phyloP scores from a whole-genome alignment of 495 filamentous ascomycete species.

The Oidiodendron maius region DNA sequence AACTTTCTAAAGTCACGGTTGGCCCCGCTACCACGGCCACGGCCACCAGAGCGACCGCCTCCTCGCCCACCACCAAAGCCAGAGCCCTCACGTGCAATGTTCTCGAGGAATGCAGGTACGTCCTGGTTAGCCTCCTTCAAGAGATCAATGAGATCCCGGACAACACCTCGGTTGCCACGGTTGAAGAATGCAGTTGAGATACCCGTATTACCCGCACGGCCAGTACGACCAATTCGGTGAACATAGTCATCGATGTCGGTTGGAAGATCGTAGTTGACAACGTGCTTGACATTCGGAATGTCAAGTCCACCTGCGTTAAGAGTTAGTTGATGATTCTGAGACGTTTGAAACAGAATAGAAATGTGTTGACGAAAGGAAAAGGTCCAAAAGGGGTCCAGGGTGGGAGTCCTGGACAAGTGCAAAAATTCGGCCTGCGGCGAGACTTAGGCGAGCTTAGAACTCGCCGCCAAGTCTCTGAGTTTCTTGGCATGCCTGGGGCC shows the following conservation, averaged over 20 bases:
- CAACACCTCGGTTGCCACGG: conserved; percentile 96
- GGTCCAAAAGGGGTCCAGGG: too few species aligned
- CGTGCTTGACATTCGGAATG: conserved; percentile 97
- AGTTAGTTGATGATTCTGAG: too few species aligned
- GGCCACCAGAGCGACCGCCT: conserved; percentile 62
- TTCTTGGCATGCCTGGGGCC: neutral
- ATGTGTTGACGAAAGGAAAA: conserved; percentile 9
- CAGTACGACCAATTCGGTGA: conserved; percentile 98
- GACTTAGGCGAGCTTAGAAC: conserved; percentile 8
- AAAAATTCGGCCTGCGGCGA: too few species aligned
- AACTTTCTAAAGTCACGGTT: conserved; percentile 90
- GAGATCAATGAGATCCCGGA: conserved; percentile 89
- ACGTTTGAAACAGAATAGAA: conserved; percentile 1
- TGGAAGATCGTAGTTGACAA: conserved; percentile 98
- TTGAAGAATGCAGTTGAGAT: conserved; percentile 99
- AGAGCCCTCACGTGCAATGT: conserved; percentile 88
- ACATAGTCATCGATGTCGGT: conserved; percentile 99
- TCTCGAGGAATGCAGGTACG: conserved; percentile 88
- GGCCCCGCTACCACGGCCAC: conserved; percentile 54
- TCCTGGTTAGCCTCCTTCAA: conserved; percentile 98
- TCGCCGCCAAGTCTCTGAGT: conserved; percentile 4
- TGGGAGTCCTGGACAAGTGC: conserved; percentile 1
- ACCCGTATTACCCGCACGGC: conserved; percentile 98
- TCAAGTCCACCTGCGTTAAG: conserved; percentile 54
- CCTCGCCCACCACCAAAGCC: conserved; percentile 71